phyloP scores from a whole-genome alignment of 225 moss, liverwort and hornwort genomes.

The Physcomitrium patens region DNA sequence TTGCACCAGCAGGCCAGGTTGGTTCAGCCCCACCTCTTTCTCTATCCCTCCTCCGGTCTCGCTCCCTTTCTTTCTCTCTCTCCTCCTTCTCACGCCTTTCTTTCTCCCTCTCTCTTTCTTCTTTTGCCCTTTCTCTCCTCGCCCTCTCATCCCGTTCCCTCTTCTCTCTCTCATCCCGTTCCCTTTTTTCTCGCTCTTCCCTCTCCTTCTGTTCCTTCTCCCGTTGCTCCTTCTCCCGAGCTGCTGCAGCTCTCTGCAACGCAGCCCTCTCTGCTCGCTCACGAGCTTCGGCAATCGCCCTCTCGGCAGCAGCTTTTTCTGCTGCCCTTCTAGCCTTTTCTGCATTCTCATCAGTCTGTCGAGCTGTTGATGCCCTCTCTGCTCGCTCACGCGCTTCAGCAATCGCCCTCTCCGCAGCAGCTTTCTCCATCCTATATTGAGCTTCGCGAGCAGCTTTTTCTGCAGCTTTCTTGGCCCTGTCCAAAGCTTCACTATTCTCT shows the following conservation, averaged over 20 bases:
- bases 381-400: constrained; percentile 74
- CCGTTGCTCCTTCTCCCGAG: constrained; percentile 54
- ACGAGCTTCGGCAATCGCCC: no score
- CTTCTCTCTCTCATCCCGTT: constrained; percentile 25
- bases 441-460: constrained; percentile 78
- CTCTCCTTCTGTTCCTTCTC: constrained; percentile 38
- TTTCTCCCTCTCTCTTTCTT: constrained; percentile 41
- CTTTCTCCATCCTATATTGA: constrained; percentile 78
- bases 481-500: constrained; percentile 69
- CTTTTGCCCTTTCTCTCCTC: constrained; percentile 43
- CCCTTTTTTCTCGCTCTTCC: no score
- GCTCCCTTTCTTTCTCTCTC: constrained; percentile 52
- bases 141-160: constrained; percentile 34
- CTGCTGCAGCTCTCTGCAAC: constrained; percentile 52
- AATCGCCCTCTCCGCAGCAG: constrained; percentile 76
- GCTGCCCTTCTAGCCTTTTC: no score
- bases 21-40: constrained; percentile 62
- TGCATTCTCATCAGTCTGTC: no score
- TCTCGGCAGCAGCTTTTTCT: no score
- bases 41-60: constrained; percentile 59
- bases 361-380: no score
- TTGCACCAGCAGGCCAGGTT: constrained; percentile 50
- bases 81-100: constrained; percentile 36
- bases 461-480: constrained; percentile 62
- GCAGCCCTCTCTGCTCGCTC: constrained; percentile 50